Evolutionary conservation across 2,329 filamentous ascomycete species (phyloP), one percentile per base, ranked within the genome.

Genomic region (Gremmenia infestans): DNA sequence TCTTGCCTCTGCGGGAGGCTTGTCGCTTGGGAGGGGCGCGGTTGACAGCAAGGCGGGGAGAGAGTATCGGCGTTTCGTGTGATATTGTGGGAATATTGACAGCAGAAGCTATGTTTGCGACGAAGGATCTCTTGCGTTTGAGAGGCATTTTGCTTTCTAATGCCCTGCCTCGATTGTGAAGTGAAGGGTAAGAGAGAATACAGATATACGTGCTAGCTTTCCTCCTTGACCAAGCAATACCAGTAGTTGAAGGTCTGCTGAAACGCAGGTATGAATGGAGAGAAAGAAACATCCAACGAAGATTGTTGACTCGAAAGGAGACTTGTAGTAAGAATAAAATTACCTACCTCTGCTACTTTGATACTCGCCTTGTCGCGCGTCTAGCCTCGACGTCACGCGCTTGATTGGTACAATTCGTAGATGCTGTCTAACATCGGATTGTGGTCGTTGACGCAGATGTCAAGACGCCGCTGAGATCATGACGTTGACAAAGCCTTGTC

Each of bases 111-210:
- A 50, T 42, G 14, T 48, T 47, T 17, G 60, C 59, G 5, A 58
- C 47, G 4, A 65, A 61, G 8, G 64, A 65, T 57, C 66, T 66
- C 56, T 66, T 68, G 19, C 63, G 66, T 47, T 68, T 69, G 0
- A 64, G 65, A 56, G 63, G 60, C 67, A 68, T 68, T 5, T 42
- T 50, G 43, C 5, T 28, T 25, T 47, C 23, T 15, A 7, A 12
- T 14, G 12, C n/a, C n/a, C 45, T 19, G 19, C n/a, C 14, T n/a
- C 23, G 45, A 48, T 12, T 17, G 23, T 48, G 22, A 48, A 50
- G 14, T 47, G 8, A 32, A 42, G 49, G 17, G 22, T 36, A 11
- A 14, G 36, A 52, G 43, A 48, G 19, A 19, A 32, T 14, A 14
- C 15, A 48, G 23, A 48, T n/a, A 32, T 8, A 7, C 9, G 15